These are phyloP conservation scores for Globisporangium solare DNA, from an alignment of 352 stramenopile species.

Conservation along the genomic window DNA sequence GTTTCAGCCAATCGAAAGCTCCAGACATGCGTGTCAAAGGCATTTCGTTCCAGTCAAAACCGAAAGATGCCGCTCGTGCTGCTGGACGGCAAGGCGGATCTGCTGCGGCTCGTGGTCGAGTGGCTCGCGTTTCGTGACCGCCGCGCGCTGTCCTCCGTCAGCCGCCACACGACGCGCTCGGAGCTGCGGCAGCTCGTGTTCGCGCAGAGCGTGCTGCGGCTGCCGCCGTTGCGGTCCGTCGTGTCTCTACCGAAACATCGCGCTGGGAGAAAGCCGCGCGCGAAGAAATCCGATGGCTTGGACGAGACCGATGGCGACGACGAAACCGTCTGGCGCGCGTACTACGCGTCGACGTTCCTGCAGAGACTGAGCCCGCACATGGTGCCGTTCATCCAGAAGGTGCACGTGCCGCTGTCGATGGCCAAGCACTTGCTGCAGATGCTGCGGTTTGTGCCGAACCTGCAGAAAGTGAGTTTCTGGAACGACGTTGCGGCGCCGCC, in stretches of 20 bases:
- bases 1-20: no score
- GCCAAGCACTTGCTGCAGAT: conserved; percentile 37
- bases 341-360: conserved; percentile 35
- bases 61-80: conserved; percentile 17
- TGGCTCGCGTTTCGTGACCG: conserved; percentile 37
- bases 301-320: conserved; percentile 4
- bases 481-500: conserved; percentile 2
- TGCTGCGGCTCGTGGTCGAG: conserved; percentile 34
- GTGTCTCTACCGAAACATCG: not conserved
- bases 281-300: not conserved
- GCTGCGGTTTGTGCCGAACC: conserved; percentile 24
- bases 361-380: conserved; percentile 22
- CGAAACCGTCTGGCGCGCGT: conserved; percentile 10
- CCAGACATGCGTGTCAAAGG: not conserved
- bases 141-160: conserved; percentile 32
- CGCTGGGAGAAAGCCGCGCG: no score
- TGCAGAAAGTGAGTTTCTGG: conserved; percentile 34
- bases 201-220: conserved; percentile 29
- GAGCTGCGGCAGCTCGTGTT: conserved; percentile 42
- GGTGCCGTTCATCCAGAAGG: conserved; percentile 22
- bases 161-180: conserved; percentile 20
- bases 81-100: conserved; percentile 38
- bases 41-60: no score
- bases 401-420: conserved; percentile 30
- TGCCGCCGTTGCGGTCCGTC: conserved; percentile 23